These are phyloP conservation scores for Mortierella sp. DNA, from an alignment of 371 early-diverging fungal species.

Conservation along the genomic window DNA sequence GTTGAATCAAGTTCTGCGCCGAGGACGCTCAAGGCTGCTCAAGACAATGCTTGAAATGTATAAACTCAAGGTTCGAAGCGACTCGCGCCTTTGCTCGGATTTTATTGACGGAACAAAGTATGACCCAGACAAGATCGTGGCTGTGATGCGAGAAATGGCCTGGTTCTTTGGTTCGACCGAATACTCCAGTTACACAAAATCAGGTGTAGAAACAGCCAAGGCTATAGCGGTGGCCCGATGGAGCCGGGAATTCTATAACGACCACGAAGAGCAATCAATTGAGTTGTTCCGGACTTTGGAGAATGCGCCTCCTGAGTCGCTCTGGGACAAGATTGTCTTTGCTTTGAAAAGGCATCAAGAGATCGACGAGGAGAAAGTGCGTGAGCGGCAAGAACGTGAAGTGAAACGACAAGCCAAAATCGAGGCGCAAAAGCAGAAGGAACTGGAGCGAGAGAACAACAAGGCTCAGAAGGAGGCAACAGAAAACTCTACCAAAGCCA, in stretches of 20 bases:
- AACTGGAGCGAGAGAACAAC: neutral
- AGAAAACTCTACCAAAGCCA: neutral
- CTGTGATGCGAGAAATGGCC: conserved; percentile 2
- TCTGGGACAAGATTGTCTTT: neutral
- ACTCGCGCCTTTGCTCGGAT: conserved; percentile 11
- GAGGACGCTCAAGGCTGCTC: neutral
- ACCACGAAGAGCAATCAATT: neutral
- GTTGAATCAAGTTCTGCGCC: conserved; percentile 5
- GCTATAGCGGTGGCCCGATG: neutral
- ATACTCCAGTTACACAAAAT: neutral
- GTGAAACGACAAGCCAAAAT: neutral
- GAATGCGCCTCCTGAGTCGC: conserved; percentile 2
- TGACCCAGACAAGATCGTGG: conserved; percentile 1
- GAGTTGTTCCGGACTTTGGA: neutral
- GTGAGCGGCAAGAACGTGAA: neutral
- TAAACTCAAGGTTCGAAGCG: neutral
- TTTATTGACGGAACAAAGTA: conserved; percentile 14
- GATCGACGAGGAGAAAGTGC: neutral
- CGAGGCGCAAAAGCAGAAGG: neutral
- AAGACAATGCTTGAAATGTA: conserved; percentile 4
- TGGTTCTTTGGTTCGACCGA: neutral
- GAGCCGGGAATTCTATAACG: neutral
- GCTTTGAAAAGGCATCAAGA: neutral
- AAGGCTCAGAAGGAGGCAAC: neutral
- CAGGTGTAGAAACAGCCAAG: neutral